These are phyloP conservation scores for Trametes pubescens DNA, from an alignment of 1,284 basidiomycete genomes.

Conservation along the genomic window DNA sequence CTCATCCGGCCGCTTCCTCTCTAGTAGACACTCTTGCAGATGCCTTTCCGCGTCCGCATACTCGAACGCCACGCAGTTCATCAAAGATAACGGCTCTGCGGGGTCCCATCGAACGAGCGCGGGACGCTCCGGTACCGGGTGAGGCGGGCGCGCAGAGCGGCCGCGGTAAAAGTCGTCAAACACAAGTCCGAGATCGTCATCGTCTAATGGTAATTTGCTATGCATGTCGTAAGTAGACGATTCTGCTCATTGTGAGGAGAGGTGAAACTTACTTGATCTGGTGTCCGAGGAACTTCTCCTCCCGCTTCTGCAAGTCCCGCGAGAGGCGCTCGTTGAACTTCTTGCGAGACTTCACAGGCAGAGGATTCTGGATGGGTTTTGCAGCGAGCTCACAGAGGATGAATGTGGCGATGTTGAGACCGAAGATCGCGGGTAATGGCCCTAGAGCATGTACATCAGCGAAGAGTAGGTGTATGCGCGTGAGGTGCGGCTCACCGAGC, in stretches of 20 bases:
- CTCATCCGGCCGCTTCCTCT: constrained; percentile 51
- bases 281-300: constrained; percentile 66
- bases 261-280: constrained; percentile 39
- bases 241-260: not conserved
- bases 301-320: constrained; percentile 76
- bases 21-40: constrained; percentile 56
- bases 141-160: constrained; percentile 80
- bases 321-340: constrained; percentile 88
- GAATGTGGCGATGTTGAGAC: constrained; percentile 88
- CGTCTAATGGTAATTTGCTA: constrained; percentile 82
- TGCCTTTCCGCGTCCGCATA: constrained; percentile 77
- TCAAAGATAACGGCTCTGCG: constrained; percentile 62
- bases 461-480: not conserved
- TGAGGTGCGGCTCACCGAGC: constrained; percentile 58
- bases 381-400: constrained; percentile 85
- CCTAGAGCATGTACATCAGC: constrained; percentile 49
- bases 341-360: constrained; percentile 84
- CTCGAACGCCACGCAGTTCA: constrained; percentile 88
- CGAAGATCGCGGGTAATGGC: constrained; percentile 88
- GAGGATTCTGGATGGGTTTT: constrained; percentile 82
- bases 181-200: constrained; percentile 82
- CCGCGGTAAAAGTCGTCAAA: constrained; percentile 91
- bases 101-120: constrained; percentile 85
- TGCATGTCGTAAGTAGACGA: not conserved
- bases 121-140: constrained; percentile 74